A percentile compares a stretch with the other conserved stretches of the same genome.
These are phyloP conservation scores for bread wheat (Triticum aestivum) DNA, from an alignment of 176 grass and related monocot species.

Conservation along the genomic window IWGSC_CS_RefSeq_v2.1 NC_057811.1:180426607-180427106, in stretches of 20 bases:
- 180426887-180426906: constrained; percentile 59
- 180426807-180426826: constrained; percentile 56
- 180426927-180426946: constrained; percentile 52
- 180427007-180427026: constrained; percentile 62
- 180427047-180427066: constrained; percentile 59
- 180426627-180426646: neutral
- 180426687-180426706: neutral
- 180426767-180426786: constrained; percentile 42
- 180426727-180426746: neutral
- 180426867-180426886: constrained; percentile 70
- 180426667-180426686: no score
- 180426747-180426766: constrained; percentile 37
- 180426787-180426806: constrained; percentile 60
- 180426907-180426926: constrained; percentile 63
- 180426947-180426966: constrained; percentile 56
- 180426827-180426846: constrained; percentile 76
- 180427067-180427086: constrained; percentile 54
- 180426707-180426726: neutral
- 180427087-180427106: constrained; percentile 61
- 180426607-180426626: neutral
- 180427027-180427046: constrained; percentile 68
- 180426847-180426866: constrained; percentile 57
- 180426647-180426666: neutral
- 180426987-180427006: constrained; percentile 56
- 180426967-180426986: constrained; percentile 79